Conservation (phyloP, 148 eudicot genomes). For the Chenopodium album region DNA sequence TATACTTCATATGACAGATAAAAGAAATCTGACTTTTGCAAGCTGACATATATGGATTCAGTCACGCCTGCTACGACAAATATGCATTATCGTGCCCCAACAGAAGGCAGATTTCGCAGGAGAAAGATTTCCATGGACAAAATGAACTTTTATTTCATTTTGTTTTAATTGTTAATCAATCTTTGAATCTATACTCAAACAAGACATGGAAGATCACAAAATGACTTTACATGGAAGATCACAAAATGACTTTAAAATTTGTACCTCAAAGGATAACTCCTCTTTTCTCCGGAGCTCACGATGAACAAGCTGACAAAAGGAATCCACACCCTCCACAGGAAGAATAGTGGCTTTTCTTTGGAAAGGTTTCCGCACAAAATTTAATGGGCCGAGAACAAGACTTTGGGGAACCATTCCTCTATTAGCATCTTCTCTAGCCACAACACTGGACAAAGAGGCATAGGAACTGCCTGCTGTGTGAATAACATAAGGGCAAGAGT, state of each 20-base stretch:
- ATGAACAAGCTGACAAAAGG: slow-evolving; percentile 70
- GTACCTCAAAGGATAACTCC: slow-evolving; percentile 83
- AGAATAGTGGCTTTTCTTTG: slow-evolving; percentile 76
- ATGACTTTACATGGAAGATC: background rate
- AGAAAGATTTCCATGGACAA: background rate
- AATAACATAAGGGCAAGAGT: slow-evolving; percentile 84
- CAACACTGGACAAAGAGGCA: slow-evolving; percentile 46
- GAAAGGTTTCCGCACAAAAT: slow-evolving; percentile 75
- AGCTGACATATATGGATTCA: background rate
- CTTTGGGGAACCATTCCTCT: slow-evolving; percentile 48
- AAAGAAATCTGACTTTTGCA: background rate
- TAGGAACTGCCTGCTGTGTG: slow-evolving; percentile 59
- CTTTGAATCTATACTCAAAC: background rate
- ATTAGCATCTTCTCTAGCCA: slow-evolving; percentile 36
- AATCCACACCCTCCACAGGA: slow-evolving; percentile 84
- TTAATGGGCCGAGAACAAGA: slow-evolving; percentile 52
- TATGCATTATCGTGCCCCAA: background rate
- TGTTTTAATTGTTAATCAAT: background rate
- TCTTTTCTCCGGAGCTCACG: slow-evolving; percentile 66
- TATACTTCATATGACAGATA: background rate
- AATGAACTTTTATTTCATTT: background rate
- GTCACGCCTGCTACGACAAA: background rate
- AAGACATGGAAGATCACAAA: background rate
- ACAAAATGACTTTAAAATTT: background rate
- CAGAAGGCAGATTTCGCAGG: background rate